Conservation (phyloP, 2,329 filamentous ascomycete species). For the Calonectria ilicicola region DNA sequence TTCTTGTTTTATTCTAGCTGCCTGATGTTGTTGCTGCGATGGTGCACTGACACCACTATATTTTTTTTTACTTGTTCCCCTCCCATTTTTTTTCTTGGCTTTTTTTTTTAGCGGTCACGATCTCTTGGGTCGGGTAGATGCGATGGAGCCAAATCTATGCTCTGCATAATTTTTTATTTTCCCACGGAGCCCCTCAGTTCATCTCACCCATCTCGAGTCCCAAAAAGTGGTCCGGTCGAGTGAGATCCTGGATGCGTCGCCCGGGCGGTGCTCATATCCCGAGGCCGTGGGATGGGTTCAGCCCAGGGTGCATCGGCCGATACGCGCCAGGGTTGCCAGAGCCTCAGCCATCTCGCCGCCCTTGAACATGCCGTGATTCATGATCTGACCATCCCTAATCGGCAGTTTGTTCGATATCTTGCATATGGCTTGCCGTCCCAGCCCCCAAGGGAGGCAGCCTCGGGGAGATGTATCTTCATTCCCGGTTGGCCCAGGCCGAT, state of each 20-base stretch:
- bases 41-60: background rate
- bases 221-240: constrained; percentile 8
- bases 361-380: constrained; percentile 25
- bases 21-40: background rate
- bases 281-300: constrained; percentile 25
- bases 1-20: background rate
- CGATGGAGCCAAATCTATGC: constrained; percentile 18
- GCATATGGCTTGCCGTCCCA: background rate
- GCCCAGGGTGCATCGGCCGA: constrained; percentile 26
- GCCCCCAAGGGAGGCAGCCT: background rate
- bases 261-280: constrained; percentile 24
- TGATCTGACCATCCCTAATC: constrained; percentile 34
- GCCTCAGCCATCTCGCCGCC: constrained; percentile 16
- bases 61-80: background rate
- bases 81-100: background rate
- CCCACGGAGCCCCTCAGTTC: constrained; percentile 12
- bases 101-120: background rate
- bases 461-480: background rate
- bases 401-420: constrained; percentile 29
- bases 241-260: constrained; percentile 12
- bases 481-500: constrained; percentile 15
- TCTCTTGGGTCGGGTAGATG: constrained; percentile 26
- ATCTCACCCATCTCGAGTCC: background rate
- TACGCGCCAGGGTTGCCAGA: constrained; percentile 30
- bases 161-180: background rate